A percentile compares a stretch with the other conserved stretches of the same genome.
Evolutionary conservation across 495 filamentous ascomycete species (phyloP).

Genomic region (Aspergillus bridgeri): DNA sequence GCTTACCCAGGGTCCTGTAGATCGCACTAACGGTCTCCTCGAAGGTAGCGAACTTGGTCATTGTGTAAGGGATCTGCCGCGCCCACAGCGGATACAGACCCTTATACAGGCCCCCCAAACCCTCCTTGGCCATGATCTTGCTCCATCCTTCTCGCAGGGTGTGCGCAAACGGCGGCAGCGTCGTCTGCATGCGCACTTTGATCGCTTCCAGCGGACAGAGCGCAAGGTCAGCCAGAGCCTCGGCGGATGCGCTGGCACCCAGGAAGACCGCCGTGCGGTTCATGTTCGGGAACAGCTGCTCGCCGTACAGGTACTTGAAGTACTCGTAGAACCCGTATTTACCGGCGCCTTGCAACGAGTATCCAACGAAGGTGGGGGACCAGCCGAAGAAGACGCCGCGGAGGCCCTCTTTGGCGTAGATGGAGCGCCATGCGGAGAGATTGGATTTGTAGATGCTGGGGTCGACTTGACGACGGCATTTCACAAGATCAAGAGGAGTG

Average conservation of each 20-base stretch:
- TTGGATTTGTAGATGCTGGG: slow-evolving; percentile 68
- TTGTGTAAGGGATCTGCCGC: slow-evolving; percentile 70
- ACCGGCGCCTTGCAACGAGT: slow-evolving; percentile 71
- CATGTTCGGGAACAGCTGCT: slow-evolving; percentile 55
- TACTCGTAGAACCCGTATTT: slow-evolving; percentile 76
- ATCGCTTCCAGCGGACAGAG: slow-evolving; percentile 68
- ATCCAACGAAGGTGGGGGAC: slow-evolving; percentile 66
- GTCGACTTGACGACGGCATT: slow-evolving; percentile 72
- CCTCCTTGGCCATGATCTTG: slow-evolving; percentile 58
- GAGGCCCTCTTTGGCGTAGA: slow-evolving; percentile 61
- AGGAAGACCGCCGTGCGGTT: slow-evolving; percentile 65
- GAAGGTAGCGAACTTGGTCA: slow-evolving; percentile 75
- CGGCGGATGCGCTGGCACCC: slow-evolving; percentile 61
- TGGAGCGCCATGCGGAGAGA: slow-evolving; percentile 60
- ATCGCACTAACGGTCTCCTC: slow-evolving; percentile 64
- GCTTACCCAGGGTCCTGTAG: slow-evolving; percentile 59
- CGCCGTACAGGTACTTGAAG: slow-evolving; percentile 70
- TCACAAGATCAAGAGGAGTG: slow-evolving; percentile 62
- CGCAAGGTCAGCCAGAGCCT: slow-evolving; percentile 66
- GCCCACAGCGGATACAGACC: slow-evolving; percentile 69
- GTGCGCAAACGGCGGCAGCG: slow-evolving; percentile 60
- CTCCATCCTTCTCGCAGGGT: slow-evolving; percentile 60
- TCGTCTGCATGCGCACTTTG: slow-evolving; percentile 73
- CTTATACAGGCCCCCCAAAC: slow-evolving; percentile 60
- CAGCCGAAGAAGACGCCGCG: slow-evolving; percentile 72